phyloP scores from a whole-genome alignment of 495 filamentous ascomycete species.

The Penicillium paradoxum region DNA sequence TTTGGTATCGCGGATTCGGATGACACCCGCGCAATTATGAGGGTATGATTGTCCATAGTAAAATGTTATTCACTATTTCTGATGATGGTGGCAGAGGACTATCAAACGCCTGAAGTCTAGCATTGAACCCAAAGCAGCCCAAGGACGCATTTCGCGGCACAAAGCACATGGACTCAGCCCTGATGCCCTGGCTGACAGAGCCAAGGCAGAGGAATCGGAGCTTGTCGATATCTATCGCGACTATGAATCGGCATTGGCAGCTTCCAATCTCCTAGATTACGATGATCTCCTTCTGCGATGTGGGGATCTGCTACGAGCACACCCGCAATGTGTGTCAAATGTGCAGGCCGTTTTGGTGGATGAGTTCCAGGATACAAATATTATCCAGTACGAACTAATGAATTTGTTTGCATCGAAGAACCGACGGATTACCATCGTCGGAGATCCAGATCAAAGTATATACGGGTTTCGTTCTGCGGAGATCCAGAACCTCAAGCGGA shows the following conservation, averaged over 20 bases:
- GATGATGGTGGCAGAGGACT: slow-evolving; percentile 52
- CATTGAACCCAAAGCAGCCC: slow-evolving; percentile 65
- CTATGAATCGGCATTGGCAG: slow-evolving; percentile 69
- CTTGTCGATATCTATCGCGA: slow-evolving; percentile 70
- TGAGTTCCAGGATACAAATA: slow-evolving; percentile 97
- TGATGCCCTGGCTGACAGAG: slow-evolving; percentile 36
- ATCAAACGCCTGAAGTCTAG: slow-evolving; percentile 63
- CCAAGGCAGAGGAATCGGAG: slow-evolving; percentile 58
- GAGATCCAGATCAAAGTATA: slow-evolving; percentile 97
- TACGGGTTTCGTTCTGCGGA: slow-evolving; percentile 98
- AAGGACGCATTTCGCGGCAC: slow-evolving; percentile 74
- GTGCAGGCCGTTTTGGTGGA: slow-evolving; percentile 92
- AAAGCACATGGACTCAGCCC: slow-evolving; percentile 67
- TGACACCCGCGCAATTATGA: slow-evolving; percentile 72
- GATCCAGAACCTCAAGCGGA: slow-evolving; percentile 77
- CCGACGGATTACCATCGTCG: slow-evolving; percentile 84
- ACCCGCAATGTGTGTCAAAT: slow-evolving; percentile 84
- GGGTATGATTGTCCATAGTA: slow-evolving; percentile 23
- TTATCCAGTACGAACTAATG: slow-evolving; percentile 94
- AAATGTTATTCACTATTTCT: slow-evolving; percentile 1
- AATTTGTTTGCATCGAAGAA: slow-evolving; percentile 70
- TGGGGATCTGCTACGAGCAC: slow-evolving; percentile 67
- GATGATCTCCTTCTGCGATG: slow-evolving; percentile 89
- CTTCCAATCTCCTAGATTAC: slow-evolving; percentile 86
- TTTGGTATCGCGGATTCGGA: slow-evolving; percentile 91